Conservation (phyloP, 2,329 filamentous ascomycete species). For the Hypocreales sp. region DNA sequence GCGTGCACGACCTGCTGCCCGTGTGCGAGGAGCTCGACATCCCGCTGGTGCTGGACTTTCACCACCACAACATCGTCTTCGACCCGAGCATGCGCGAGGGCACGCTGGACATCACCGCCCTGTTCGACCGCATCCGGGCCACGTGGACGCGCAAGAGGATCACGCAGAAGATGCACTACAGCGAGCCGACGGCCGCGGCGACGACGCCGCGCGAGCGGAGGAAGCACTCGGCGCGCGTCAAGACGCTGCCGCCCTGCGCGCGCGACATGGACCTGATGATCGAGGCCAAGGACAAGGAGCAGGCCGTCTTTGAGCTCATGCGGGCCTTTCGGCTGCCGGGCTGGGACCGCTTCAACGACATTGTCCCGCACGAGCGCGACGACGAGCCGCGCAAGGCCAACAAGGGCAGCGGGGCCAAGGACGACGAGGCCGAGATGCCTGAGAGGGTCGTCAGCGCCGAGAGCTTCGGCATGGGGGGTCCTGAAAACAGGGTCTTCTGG, state of each 20-base stretch:
- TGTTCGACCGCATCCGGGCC: conserved; percentile 63
- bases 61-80: conserved; percentile 92
- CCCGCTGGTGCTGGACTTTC: conserved; percentile 79
- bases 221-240: conserved; percentile 72
- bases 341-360: conserved; percentile 57
- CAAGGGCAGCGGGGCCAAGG: conserved; percentile 21
- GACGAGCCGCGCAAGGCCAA: conserved; percentile 50
- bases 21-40: conserved; percentile 91
- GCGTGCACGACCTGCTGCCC: conserved; percentile 80
- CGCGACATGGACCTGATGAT: conserved; percentile 94
- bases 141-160: conserved; percentile 80
- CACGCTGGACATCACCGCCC: conserved; percentile 59
- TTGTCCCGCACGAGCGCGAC: conserved; percentile 59
- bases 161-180: conserved; percentile 94
- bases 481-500: conserved; percentile 76
- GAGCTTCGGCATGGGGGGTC: conserved; percentile 76
- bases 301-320: conserved; percentile 92
- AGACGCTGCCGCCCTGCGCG: conserved; percentile 66
- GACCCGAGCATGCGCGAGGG: conserved; percentile 64
- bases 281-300: conserved; percentile 95
- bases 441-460: conserved; percentile 40
- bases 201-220: conserved; percentile 64
- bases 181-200: conserved; percentile 49
- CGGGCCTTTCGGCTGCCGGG: conserved; percentile 72
- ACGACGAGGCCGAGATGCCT: conserved; percentile 20